phyloP scores from a whole-genome alignment of 768 basidiomycete genomes.

The Pleurotus ostreatus region DNA sequence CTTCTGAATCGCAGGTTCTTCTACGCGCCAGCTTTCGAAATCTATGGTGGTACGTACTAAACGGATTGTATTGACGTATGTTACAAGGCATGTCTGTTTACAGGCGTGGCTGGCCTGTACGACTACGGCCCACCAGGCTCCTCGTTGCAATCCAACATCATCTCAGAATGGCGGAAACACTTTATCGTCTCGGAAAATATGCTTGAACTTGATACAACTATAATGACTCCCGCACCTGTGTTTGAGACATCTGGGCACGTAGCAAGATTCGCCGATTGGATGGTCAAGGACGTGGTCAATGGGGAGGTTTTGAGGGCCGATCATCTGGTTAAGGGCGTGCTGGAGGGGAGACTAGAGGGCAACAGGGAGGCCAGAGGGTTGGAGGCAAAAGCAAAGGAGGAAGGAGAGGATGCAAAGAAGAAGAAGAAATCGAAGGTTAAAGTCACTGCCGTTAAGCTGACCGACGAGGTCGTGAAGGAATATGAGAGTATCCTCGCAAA shows the following conservation, averaged over 20 bases:
- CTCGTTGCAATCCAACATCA: slow-evolving; percentile 93
- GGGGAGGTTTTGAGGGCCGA: slow-evolving; percentile 96
- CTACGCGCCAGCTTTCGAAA: slow-evolving; percentile 97
- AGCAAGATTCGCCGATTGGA: slow-evolving; percentile 98
- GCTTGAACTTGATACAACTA: slow-evolving; percentile 97
- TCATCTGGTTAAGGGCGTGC: slow-evolving; percentile 89
- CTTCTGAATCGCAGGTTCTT: slow-evolving; percentile 91
- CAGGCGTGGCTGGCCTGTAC: slow-evolving; percentile 95
- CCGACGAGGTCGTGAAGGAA: slow-evolving; percentile 67
- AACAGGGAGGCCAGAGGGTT: slow-evolving; percentile 85
- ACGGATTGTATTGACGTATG: slow-evolving; percentile 7
- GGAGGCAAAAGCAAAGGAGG: slow-evolving; percentile 48
- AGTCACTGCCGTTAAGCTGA: slow-evolving; percentile 61
- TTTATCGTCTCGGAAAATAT: slow-evolving; percentile 98
- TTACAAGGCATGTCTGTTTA: neutral
- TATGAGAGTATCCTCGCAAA: slow-evolving; percentile 87
- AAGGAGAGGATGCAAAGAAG: slow-evolving; percentile 55
- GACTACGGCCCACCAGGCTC: slow-evolving; percentile 98
- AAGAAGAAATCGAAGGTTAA: slow-evolving; percentile 80
- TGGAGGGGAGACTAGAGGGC: slow-evolving; percentile 85
- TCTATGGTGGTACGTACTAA: slow-evolving; percentile 81
- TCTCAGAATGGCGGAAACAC: slow-evolving; percentile 94
- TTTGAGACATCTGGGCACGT: slow-evolving; percentile 98
- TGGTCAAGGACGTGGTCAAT: slow-evolving; percentile 95
- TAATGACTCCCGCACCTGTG: slow-evolving; percentile 93